phyloP scores from a whole-genome alignment of 1,139 yeast genomes.

The Nadsonia commutata region DNA sequence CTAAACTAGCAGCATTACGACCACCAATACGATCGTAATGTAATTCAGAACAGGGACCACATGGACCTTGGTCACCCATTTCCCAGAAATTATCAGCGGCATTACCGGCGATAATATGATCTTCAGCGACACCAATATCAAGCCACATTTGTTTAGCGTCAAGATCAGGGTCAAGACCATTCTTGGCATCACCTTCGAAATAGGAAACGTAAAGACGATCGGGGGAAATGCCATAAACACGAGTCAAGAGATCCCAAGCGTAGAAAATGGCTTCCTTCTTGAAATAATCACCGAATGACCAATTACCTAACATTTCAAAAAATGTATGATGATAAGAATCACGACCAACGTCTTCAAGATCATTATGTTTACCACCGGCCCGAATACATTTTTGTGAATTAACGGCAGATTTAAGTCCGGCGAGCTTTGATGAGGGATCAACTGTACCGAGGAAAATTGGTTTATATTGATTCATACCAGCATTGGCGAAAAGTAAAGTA shows the following conservation, averaged over 20 bases:
- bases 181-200: slow-evolving; percentile 77
- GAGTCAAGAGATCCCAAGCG: slow-evolving; percentile 84
- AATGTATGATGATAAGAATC: slow-evolving; percentile 97
- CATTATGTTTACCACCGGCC: slow-evolving; percentile 99
- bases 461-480: slow-evolving; percentile 98
- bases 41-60: slow-evolving; percentile 97
- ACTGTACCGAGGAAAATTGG: slow-evolving; percentile 95
- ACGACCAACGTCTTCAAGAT: slow-evolving; percentile 94
- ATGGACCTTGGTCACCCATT: slow-evolving; percentile 99
- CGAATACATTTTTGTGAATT: slow-evolving; percentile 97
- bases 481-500: slow-evolving; percentile 85
- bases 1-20: slow-evolving; percentile 80
- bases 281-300: slow-evolving; percentile 99
- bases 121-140: slow-evolving; percentile 76
- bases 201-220: slow-evolving; percentile 86
- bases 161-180: slow-evolving; percentile 83
- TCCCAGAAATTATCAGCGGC: slow-evolving; percentile 96
- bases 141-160: slow-evolving; percentile 87
- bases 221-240: slow-evolving; percentile 61
- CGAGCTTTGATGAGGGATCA: slow-evolving; percentile 83
- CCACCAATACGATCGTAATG: slow-evolving; percentile 98
- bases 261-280: slow-evolving; percentile 79
- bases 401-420: slow-evolving; percentile 71
- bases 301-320: slow-evolving; percentile 97
- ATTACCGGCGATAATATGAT: slow-evolving; percentile 84